A percentile compares a stretch with the other conserved stretches of the same genome.
These are phyloP conservation scores for Diutina neorugosa DNA, from an alignment of 1,139 yeast genomes.

Conservation along the genomic window DNA sequence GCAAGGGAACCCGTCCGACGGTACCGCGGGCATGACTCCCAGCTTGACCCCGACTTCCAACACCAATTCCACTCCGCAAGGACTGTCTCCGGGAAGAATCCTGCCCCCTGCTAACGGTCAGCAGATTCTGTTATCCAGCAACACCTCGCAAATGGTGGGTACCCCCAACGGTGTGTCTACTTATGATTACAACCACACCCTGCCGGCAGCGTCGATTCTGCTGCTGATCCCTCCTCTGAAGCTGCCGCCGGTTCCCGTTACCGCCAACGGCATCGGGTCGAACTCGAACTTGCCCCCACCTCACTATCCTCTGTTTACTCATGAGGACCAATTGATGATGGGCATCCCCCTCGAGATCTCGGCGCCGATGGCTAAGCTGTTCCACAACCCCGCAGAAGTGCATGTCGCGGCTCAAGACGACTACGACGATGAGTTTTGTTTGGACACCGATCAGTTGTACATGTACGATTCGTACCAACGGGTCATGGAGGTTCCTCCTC, in stretches of 20 bases:
- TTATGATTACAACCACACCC: neutral
- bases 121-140: neutral
- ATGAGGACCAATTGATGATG: neutral
- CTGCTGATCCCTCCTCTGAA: slow-evolving; percentile 3
- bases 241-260: neutral
- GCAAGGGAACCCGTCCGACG: neutral
- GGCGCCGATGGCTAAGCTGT: neutral
- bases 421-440: slow-evolving; percentile 35
- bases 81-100: neutral
- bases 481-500: neutral
- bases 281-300: neutral
- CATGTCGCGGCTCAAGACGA: slow-evolving; percentile 11
- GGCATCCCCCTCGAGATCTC: neutral
- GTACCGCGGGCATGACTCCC: neutral
- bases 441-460: slow-evolving; percentile 31
- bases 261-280: neutral
- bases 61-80: neutral
- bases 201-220: neutral
- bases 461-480: neutral
- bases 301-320: neutral
- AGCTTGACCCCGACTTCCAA: neutral
- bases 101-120: neutral
- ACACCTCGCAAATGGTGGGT: neutral
- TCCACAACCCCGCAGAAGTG: neutral
- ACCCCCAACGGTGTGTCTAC: neutral